These are phyloP conservation scores for Omphalotus guepiniiformis DNA, from an alignment of 768 basidiomycete genomes.

Conservation along the genomic window DNA sequence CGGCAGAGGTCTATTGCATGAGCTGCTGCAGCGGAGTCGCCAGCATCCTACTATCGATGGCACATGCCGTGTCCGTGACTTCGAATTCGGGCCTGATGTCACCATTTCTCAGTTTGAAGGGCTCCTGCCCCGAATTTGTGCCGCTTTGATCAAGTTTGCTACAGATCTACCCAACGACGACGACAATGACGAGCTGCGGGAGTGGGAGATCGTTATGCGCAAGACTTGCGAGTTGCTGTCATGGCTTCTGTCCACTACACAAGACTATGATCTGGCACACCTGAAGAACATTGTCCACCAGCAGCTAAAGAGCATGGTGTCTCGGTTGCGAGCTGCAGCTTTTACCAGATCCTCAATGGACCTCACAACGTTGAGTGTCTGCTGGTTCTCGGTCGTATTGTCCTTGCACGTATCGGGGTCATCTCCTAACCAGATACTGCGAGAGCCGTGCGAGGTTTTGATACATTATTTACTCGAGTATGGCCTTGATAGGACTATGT, in stretches of 20 bases:
- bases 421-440: neutral
- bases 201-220: constrained; percentile 38
- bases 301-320: constrained; percentile 33
- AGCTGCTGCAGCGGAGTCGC: constrained; percentile 29
- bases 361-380: constrained; percentile 36
- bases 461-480: constrained; percentile 3
- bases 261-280: constrained; percentile 25
- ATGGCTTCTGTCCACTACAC: constrained; percentile 33
- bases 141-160: constrained; percentile 36
- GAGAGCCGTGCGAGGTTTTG: neutral
- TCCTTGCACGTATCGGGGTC: constrained; percentile 23
- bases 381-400: constrained; percentile 66
- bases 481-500: no score
- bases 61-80: neutral
- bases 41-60: neutral
- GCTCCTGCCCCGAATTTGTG: constrained; percentile 42
- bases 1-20: constrained; percentile 55
- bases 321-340: constrained; percentile 32
- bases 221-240: constrained; percentile 43
- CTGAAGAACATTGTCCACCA: constrained; percentile 32
- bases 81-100: constrained; percentile 31
- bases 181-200: constrained; percentile 21
- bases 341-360: constrained; percentile 29
- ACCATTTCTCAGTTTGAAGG: constrained; percentile 38
- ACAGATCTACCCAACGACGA: constrained; percentile 34